phyloP scores from a whole-genome alignment of 768 basidiomycete species.

The Tulasnella sp. region DNA sequence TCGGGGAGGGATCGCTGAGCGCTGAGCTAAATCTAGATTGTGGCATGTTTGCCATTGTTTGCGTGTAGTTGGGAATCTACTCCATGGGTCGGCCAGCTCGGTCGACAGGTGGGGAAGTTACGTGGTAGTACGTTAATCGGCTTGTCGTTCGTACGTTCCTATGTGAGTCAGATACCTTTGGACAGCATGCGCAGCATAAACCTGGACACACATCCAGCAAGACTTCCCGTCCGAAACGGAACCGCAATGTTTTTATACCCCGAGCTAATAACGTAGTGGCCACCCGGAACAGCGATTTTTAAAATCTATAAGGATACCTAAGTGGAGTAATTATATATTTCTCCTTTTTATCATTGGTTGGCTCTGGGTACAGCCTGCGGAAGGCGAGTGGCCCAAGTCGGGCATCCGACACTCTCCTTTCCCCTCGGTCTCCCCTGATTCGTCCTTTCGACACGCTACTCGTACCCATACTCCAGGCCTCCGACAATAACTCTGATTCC shows the following conservation, averaged over 20 bases:
- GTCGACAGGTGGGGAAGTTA: not conserved
- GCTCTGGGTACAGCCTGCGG: not conserved
- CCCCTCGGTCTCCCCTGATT: not conserved
- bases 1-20: too few relatives aligned
- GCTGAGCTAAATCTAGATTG: too few relatives aligned
- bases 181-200: not conserved
- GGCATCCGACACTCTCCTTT: too few relatives aligned
- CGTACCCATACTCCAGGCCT: not conserved
- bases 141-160: not conserved
- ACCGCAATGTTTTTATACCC: not conserved
- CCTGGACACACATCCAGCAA: not conserved
- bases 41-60: too few relatives aligned
- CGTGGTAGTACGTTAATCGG: not conserved
- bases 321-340: not conserved
- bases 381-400: too few relatives aligned
- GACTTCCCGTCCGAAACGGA: not conserved
- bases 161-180: not conserved
- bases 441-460: not conserved
- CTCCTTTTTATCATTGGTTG: not conserved
- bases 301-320: too few relatives aligned
- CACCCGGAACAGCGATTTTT: not conserved
- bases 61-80: too few relatives aligned
- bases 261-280: not conserved
- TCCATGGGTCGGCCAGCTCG: not conserved
- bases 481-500: not conserved